Conservation (phyloP, 176 grass and related monocot species). For the Carex littledalei region DNA sequence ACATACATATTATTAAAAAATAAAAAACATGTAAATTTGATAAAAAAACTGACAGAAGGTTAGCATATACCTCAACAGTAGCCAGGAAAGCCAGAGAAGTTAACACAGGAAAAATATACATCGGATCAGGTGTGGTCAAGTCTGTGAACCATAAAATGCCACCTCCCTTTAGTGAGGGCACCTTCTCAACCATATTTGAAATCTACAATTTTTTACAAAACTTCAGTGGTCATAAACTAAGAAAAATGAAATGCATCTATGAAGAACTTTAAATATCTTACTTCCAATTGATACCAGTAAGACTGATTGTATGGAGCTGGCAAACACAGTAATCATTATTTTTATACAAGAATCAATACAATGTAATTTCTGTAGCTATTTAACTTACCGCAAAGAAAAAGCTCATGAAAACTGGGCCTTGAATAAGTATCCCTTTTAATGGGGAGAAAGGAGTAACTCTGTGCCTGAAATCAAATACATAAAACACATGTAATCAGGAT, state of each 20-base stretch:
- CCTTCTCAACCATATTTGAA: conserved; percentile 87
- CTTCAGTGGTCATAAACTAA: neutral
- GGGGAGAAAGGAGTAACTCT: conserved; percentile 75
- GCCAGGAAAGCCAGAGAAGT: conserved; percentile 54
- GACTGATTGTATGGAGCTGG: neutral
- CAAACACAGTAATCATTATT: neutral
- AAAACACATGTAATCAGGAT: neutral
- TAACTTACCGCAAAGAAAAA: conserved; percentile 92
- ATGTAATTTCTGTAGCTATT: conserved; percentile 7
- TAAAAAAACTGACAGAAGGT: neutral
- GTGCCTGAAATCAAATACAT: conserved; percentile 40
- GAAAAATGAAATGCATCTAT: conserved; percentile 1
- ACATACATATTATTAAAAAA: neutral
- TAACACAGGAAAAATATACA: conserved; percentile 68
- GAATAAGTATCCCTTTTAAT: conserved; percentile 68
- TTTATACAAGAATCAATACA: neutral
- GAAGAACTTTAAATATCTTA: neutral
- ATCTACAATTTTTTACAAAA: conserved; percentile 43
- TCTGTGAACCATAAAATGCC: conserved; percentile 93
- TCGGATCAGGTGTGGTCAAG: conserved; percentile 67
- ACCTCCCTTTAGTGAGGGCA: conserved; percentile 86
- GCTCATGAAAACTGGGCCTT: conserved; percentile 82
- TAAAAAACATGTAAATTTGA: neutral
- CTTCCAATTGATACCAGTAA: conserved; percentile 3
- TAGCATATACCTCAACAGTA: conserved; percentile 71